phyloP scores from a whole-genome alignment of 1,284 basidiomycete species.

The Ganoderma lucidum region DNA sequence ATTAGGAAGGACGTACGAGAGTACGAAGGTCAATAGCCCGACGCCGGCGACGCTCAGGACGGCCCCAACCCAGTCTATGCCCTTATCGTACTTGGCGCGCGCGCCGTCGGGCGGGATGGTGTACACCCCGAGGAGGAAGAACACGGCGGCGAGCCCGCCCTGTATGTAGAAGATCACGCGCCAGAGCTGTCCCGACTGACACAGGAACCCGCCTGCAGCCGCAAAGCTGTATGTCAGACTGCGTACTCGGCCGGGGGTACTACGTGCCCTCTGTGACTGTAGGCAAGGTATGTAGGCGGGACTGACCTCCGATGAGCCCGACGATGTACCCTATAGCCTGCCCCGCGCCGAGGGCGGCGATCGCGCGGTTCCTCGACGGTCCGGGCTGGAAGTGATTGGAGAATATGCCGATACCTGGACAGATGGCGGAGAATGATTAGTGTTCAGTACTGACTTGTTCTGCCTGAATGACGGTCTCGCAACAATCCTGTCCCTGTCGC shows the following conservation, averaged over 20 bases:
- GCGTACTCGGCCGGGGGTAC: too few relatives aligned
- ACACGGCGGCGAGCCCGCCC: constrained; percentile 41
- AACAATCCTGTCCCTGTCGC: too few relatives aligned
- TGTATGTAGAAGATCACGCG: constrained; percentile 46
- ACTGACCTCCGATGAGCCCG: constrained; percentile 43
- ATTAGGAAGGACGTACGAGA: not conserved
- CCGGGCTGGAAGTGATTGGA: constrained; percentile 39
- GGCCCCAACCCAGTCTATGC: constrained; percentile 46
- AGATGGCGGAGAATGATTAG: not conserved
- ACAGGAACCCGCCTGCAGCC: constrained; percentile 41
- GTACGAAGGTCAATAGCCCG: not conserved
- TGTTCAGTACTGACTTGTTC: too few relatives aligned
- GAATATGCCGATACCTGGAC: constrained; percentile 39
- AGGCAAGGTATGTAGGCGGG: not conserved
- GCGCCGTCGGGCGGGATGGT: constrained; percentile 33
- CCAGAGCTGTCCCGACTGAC: constrained; percentile 44
- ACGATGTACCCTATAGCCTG: constrained; percentile 46
- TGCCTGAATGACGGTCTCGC: too few relatives aligned
- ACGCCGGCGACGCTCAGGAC: not conserved
- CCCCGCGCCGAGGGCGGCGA: constrained; percentile 44
- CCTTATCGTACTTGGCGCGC: constrained; percentile 41
- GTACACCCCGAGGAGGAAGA: constrained; percentile 41
- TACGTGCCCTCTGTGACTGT: too few relatives aligned
- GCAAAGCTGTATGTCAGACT: not conserved
- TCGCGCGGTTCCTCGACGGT: constrained; percentile 41